phyloP scores from a whole-genome alignment of 2,329 filamentous ascomycete genomes.

The Karstenula rhodostoma region DNA sequence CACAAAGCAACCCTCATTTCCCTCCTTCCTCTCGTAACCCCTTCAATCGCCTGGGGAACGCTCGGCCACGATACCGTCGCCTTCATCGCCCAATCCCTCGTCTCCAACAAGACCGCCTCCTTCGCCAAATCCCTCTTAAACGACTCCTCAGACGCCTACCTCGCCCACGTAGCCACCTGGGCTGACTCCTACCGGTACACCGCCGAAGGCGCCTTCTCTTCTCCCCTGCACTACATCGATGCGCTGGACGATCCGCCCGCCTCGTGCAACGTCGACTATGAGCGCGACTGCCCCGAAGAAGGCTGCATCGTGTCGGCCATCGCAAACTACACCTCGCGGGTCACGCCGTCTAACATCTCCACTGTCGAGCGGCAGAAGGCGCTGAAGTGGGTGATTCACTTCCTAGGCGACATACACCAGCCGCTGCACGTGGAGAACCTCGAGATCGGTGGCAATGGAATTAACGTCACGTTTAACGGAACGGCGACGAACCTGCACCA shows the following conservation, averaged over 20 bases:
- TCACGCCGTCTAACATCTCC: constrained; percentile 40
- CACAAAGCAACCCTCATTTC: constrained; percentile 33
- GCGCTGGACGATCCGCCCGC: constrained; percentile 58
- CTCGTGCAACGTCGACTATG: constrained; percentile 58
- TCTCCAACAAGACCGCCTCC: constrained; percentile 52
- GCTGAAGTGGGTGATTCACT: constrained; percentile 60
- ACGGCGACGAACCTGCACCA: constrained; percentile 53
- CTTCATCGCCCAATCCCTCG: constrained; percentile 61
- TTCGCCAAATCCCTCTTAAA: constrained; percentile 56
- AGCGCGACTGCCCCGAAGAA: constrained; percentile 59
- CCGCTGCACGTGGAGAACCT: constrained; percentile 67
- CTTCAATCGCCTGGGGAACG: constrained; percentile 58
- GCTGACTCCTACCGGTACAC: constrained; percentile 61
- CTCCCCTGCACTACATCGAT: constrained; percentile 62
- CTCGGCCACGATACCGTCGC: constrained; percentile 64
- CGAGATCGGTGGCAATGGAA: constrained; percentile 54
- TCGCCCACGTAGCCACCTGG: constrained; percentile 63
- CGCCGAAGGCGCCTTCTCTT: constrained; percentile 57
- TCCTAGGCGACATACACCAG: constrained; percentile 77
- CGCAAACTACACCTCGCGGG: constrained; percentile 57
- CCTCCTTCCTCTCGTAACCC: constrained; percentile 34
- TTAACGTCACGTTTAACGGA: constrained; percentile 55
- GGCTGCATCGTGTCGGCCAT: constrained; percentile 64
- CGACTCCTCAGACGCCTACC: constrained; percentile 55
- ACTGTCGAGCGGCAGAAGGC: constrained; percentile 52